Percentiles rank a stretch among this genome's conserved stretches.
phyloP scores from a whole-genome alignment of 2,329 filamentous ascomycete species.

The Zopfia rhizophila region DNA sequence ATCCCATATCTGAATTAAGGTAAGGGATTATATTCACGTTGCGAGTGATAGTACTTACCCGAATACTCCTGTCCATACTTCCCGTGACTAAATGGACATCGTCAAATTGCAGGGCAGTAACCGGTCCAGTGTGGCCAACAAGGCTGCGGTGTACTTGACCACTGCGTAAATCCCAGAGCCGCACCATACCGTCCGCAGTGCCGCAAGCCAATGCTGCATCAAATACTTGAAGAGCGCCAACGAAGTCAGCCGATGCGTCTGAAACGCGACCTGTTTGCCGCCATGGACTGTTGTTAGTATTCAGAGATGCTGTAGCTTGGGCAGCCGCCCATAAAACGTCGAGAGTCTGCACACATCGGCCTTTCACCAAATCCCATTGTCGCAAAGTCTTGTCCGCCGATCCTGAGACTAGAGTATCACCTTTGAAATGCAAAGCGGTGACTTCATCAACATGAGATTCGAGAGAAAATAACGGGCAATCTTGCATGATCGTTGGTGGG shows the following conservation, averaged over 20 bases:
- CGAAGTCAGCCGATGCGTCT: conserved; percentile 83
- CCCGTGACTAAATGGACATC: conserved; percentile 95
- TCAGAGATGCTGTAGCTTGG: conserved; percentile 79
- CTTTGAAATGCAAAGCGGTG: conserved; percentile 90
- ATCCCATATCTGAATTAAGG: conserved; percentile 91
- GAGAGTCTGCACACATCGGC: conserved; percentile 95
- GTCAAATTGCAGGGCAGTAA: conserved; percentile 95
- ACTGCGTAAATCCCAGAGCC: conserved; percentile 94
- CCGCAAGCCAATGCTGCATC: conserved; percentile 95
- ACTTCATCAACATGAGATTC: conserved; percentile 93
- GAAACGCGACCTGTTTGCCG: conserved; percentile 74
- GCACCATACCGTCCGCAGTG: conserved; percentile 96
- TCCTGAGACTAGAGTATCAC: conserved; percentile 90
- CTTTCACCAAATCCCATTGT: conserved; percentile 97
- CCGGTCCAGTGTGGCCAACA: conserved; percentile 93
- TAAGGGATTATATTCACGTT: conserved; percentile 28
- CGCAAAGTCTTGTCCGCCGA: conserved; percentile 97
- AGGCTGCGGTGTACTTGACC: conserved; percentile 97
- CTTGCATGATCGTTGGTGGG: conserved; percentile 79
- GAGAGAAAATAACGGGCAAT: conserved; percentile 89
- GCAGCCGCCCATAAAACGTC: conserved; percentile 98
- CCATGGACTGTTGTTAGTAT: conserved; percentile 72
- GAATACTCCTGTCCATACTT: conserved; percentile 89
- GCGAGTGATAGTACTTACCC: conserved; percentile 70
- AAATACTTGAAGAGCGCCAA: conserved; percentile 94